Base-by-base conservation (phyloP, 371 early-diverging fungal genomes). In the Actinomucor elegans region DNA sequence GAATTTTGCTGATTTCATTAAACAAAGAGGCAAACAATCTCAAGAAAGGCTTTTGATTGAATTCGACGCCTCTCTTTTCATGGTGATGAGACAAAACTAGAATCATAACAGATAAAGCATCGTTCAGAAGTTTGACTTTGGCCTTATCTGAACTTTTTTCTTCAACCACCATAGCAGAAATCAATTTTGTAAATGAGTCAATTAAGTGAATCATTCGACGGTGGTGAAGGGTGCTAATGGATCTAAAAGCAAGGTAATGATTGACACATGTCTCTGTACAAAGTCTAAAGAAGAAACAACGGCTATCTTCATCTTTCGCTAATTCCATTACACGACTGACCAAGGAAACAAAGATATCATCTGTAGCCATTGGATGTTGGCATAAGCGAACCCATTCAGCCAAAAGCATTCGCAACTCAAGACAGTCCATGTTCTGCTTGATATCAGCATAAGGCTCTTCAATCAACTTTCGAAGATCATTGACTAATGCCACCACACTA, bases 1-100 rank as follows among this genome's bases (percentile, higher is more conserved):
- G 79, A 31, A 80, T 74, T 26, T 77, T 63, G 66, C 85, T 84
- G 21, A 94, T 69, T 57, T 96, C 94, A 42, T 87, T 84, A 51
- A 96, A 74, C 12, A 94, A 60, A n/a, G 87, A 86, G 18, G 92
- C 80, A 52, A 97, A 83, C 28, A 98, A 70, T n/a, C 99, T 83
- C 64, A 93, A 88, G 73, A 90, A 94, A 0, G 96, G 94, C 60
- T 89, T 81, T 64, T 96, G 97, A 62, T 92, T 88, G 74, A 97
- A 97, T 27, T 80, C 69, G 12, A 76, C 71, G 2, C 87, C 84
- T 14, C 77, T 74, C 48, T 73, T 80, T 69, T 93, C 89, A 66
- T 97, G 97, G 0, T 85, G 78, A 53, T 94, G 86, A 0, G 90
- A 92, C 6, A 94, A 66, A 8, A 92, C 85, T 28, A 97, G 70